Evolutionary conservation across 805 yeast genomes (phyloP).

Genomic region (Metschnikowia matae): DNA sequence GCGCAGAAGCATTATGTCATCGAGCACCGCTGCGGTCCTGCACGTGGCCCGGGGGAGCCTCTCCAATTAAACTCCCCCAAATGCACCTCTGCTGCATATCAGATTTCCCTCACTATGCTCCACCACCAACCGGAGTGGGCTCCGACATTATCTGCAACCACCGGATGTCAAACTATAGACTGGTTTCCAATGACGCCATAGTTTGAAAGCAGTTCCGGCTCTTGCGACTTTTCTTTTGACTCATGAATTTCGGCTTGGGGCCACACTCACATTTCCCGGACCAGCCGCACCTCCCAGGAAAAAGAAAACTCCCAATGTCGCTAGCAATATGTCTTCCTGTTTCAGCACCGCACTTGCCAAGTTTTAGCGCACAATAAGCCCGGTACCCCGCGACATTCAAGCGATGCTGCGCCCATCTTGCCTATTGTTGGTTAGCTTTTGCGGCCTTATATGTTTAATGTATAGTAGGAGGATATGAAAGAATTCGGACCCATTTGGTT

Average conservation of each 20-base stretch:
- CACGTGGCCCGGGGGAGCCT: not conserved
- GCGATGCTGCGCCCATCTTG: not conserved
- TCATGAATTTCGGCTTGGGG: not conserved
- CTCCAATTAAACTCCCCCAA: not conserved
- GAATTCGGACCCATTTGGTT: no score
- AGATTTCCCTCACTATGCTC: not conserved
- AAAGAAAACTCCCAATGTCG: not conserved
- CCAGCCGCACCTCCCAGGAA: conserved; percentile 2
- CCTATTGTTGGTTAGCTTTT: no score
- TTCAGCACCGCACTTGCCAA: conserved; percentile 3
- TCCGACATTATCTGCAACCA: no score
- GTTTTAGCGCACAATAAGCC: not conserved
- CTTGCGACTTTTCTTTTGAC: no score
- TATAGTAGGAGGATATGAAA: no score
- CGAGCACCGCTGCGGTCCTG: not conserved
- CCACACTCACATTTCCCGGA: not conserved
- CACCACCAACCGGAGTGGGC: not conserved
- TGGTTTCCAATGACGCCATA: no score
- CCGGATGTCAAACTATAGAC: no score
- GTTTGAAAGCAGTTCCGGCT: no score
- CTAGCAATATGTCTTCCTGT: conserved; percentile 1
- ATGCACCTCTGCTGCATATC: conserved; percentile 2
- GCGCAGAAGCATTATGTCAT: conserved; percentile 2
- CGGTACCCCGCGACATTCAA: not conserved
- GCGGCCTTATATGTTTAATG: no score